phyloP scores from a whole-genome alignment of 2,329 filamentous ascomycete species.

The Claviceps sp. region DNA sequence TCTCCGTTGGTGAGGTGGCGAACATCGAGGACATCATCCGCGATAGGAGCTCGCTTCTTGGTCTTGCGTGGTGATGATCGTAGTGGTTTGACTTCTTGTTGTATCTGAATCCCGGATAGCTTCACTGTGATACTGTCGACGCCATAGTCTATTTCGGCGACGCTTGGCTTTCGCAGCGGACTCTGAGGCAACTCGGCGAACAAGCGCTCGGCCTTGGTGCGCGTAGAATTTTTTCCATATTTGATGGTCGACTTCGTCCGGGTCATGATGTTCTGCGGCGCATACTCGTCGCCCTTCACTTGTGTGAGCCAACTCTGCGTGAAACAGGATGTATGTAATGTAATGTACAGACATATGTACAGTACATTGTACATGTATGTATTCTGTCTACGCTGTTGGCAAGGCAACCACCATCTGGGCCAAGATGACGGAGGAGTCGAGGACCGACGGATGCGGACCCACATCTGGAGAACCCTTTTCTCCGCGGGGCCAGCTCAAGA shows the following conservation, averaged over 20 bases:
- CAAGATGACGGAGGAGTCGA: background rate
- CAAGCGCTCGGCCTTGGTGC: slow-evolving; percentile 32
- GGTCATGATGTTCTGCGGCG: slow-evolving; percentile 25
- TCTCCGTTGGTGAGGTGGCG: background rate
- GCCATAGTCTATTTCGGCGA: slow-evolving; percentile 10
- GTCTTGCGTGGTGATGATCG: slow-evolving; percentile 9
- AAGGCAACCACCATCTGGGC: slow-evolving; percentile 4
- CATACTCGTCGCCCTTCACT: background rate
- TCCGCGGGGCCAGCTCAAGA: slow-evolving; percentile 2
- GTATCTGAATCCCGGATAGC: slow-evolving; percentile 18
- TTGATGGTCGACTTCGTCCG: slow-evolving; percentile 29
- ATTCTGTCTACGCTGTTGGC: slow-evolving; percentile 3
- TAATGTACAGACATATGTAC: too few relatives aligned
- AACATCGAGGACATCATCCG: slow-evolving; percentile 6
- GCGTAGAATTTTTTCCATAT: slow-evolving; percentile 37
- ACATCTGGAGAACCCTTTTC: slow-evolving; percentile 2
- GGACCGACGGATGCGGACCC: background rate
- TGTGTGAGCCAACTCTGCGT: background rate
- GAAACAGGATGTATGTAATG: too few relatives aligned
- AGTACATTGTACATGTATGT: too few relatives aligned
- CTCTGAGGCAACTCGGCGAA: slow-evolving; percentile 40
- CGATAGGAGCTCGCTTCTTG: slow-evolving; percentile 3
- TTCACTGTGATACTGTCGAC: slow-evolving; percentile 22
- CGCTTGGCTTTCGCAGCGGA: slow-evolving; percentile 24
- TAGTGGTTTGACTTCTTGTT: slow-evolving; percentile 7